Percentiles rank a stretch among this genome's conserved stretches.
phyloP scores from a whole-genome alignment of 169 alveolate genomes.

The Cyclospora cayetanensis region DNA sequence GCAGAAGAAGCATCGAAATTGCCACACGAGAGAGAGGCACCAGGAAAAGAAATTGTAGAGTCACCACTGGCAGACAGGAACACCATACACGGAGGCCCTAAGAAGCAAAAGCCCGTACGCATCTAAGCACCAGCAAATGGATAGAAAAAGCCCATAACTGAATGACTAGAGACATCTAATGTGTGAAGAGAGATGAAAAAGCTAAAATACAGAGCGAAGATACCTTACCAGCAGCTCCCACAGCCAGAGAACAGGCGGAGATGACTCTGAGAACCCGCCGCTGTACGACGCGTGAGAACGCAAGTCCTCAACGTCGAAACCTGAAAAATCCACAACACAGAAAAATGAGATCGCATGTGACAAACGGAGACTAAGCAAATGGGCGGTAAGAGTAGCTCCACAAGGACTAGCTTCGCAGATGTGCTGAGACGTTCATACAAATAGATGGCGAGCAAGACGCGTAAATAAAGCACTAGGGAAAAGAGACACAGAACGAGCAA shows the following conservation, averaged over 20 bases:
- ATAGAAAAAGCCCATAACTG: background rate
- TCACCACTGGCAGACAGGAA: background rate
- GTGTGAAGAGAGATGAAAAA: background rate
- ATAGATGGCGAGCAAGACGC: background rate
- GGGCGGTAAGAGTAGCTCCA: background rate
- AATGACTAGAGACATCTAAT: background rate
- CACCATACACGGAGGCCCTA: background rate
- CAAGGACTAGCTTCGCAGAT: background rate
- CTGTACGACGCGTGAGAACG: conserved; percentile 88
- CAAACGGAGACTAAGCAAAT: no score
- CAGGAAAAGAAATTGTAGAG: background rate
- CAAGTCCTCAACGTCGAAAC: conserved; percentile 92
- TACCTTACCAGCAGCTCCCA: conserved; percentile 91
- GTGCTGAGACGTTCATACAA: background rate
- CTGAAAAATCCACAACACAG: conserved; percentile 43
- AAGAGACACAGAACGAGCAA: background rate
- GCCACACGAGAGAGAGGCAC: background rate
- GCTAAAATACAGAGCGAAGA: background rate
- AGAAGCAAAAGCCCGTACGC: background rate
- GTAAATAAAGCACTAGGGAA: background rate
- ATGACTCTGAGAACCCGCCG: conserved; percentile 89
- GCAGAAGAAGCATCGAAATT: background rate
- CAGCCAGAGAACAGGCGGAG: conserved; percentile 89
- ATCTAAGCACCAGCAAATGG: background rate
- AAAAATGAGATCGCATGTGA: no score